Conservation (phyloP, 2,329 filamentous ascomycete genomes). For the Ploettnerulaceae sp. region DNA sequence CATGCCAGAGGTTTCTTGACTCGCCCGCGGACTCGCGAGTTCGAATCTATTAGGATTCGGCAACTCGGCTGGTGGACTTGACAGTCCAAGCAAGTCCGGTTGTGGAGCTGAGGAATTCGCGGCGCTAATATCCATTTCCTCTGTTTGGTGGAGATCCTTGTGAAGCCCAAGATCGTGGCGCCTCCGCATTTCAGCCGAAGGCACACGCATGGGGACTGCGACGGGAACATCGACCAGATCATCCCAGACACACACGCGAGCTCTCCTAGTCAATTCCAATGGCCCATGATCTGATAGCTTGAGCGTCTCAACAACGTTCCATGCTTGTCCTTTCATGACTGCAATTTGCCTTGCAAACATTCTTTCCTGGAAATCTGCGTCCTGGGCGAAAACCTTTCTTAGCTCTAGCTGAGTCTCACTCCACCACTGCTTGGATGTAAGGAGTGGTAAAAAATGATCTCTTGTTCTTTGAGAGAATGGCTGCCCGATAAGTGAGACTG, state of each 20-base stretch:
- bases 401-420: conserved; percentile 85
- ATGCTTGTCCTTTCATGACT: conserved; percentile 98
- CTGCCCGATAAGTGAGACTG: conserved; percentile 90
- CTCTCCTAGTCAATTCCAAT: conserved; percentile 82
- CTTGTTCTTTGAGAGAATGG: conserved; percentile 93
- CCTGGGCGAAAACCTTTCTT: conserved; percentile 81
- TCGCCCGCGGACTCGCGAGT: conserved; percentile 43
- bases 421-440: conserved; percentile 97
- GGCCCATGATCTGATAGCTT: conserved; percentile 91
- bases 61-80: conserved; percentile 56
- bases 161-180: conserved; percentile 47
- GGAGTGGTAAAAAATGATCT: conserved; percentile 89
- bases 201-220: conserved; percentile 80
- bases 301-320: conserved; percentile 97
- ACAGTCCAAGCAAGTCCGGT: conserved; percentile 37
- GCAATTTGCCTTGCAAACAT: conserved; percentile 99
- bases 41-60: conserved; percentile 75
- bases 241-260: conserved; percentile 95
- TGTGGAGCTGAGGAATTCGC: conserved; percentile 53
- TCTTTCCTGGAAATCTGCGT: conserved; percentile 93
- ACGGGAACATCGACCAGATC: conserved; percentile 94
- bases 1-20: conserved; percentile 24
- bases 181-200: conserved; percentile 78
- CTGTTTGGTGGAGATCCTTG: conserved; percentile 48
- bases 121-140: conserved; percentile 88